Evolutionary conservation across 129 eudicot genomes (phyloP).

Genomic region (Lonicera japonica): DNA sequence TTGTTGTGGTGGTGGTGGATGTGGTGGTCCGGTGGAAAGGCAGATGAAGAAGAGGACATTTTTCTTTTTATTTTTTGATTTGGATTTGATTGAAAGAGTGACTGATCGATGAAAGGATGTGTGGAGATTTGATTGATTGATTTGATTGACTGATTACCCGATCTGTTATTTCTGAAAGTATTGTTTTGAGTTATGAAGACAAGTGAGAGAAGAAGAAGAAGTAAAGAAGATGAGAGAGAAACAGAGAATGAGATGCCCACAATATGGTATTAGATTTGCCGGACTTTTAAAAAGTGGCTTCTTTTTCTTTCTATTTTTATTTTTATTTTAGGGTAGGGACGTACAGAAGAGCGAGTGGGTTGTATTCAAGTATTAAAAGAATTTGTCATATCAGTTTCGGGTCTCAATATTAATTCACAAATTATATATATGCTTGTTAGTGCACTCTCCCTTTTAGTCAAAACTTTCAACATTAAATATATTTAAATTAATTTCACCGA

Average conservation of each 20-base stretch:
- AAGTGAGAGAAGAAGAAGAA: slow-evolving; percentile 23
- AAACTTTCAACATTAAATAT: no score
- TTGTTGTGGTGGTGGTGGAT: slow-evolving; percentile 44
- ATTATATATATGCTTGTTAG: no score
- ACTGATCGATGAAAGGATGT: slow-evolving; percentile 43
- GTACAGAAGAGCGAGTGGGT: no score
- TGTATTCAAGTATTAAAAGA: no score
- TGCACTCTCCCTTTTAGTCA: no score
- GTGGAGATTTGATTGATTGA: slow-evolving; percentile 35
- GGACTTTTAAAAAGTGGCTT: slow-evolving; percentile 19
- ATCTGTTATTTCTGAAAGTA: background rate
- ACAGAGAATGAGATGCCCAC: slow-evolving; percentile 27
- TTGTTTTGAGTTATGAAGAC: slow-evolving; percentile 36
- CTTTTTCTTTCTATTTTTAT: slow-evolving; percentile 8
- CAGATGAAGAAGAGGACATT: slow-evolving; percentile 89
- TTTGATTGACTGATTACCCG: slow-evolving; percentile 28
- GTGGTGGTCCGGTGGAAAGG: slow-evolving; percentile 53
- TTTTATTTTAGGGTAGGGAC: no score
- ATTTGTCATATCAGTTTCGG: no score
- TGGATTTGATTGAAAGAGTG: slow-evolving; percentile 74
- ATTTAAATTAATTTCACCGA: no score
- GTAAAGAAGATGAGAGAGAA: slow-evolving; percentile 26
- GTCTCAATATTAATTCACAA: no score
- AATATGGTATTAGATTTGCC: slow-evolving; percentile 27
- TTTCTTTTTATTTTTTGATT: slow-evolving; percentile 23